Percentiles rank a stretch among this genome's conserved stretches.
These are phyloP conservation scores for Coelastrella sp. DNA, from an alignment of 139 green algal genomes.

Conservation along the genomic window DNA sequence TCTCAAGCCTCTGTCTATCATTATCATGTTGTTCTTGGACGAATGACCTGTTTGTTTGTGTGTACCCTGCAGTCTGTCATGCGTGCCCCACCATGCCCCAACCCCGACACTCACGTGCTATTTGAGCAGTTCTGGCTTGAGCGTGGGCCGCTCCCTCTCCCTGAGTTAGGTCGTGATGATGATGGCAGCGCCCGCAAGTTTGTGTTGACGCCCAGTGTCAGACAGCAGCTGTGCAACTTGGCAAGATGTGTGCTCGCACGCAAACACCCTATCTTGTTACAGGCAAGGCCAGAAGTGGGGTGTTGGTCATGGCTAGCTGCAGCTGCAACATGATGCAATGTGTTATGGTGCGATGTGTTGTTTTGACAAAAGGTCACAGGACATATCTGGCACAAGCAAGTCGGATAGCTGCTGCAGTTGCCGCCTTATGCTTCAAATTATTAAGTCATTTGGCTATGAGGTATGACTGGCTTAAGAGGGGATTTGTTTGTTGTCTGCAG, in stretches of 20 bases:
- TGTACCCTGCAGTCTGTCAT: constrained; percentile 62
- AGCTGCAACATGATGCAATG: not conserved
- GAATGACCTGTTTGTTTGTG: not conserved
- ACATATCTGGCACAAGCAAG: too few species aligned
- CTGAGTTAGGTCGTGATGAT: constrained; percentile 55
- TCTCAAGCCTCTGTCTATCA: too few species aligned
- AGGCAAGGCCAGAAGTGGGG: constrained; percentile 17
- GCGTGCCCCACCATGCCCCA: constrained; percentile 56
- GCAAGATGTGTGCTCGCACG: constrained; percentile 86
- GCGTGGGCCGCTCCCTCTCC: constrained; percentile 67
- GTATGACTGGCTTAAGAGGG: too few species aligned
- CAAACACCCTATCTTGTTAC: constrained; percentile 86
- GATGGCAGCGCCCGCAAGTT: constrained; percentile 78
- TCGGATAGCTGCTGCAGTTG: too few species aligned
- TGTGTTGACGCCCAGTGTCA: constrained; percentile 89
- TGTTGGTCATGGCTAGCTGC: not conserved
- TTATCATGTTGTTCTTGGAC: too few species aligned
- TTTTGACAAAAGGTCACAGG: too few species aligned
- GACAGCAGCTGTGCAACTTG: constrained; percentile 89
- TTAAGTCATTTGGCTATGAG: too few species aligned
- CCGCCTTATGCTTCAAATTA: too few species aligned
- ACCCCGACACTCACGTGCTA: constrained; percentile 70
- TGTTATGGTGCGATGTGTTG: too few species aligned
- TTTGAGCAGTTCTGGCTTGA: constrained; percentile 98
- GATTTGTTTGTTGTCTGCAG: constrained; percentile 66